Conservation (phyloP, 225 moss, liverwort and hornwort species). For the Polytrichum commune region DNA sequence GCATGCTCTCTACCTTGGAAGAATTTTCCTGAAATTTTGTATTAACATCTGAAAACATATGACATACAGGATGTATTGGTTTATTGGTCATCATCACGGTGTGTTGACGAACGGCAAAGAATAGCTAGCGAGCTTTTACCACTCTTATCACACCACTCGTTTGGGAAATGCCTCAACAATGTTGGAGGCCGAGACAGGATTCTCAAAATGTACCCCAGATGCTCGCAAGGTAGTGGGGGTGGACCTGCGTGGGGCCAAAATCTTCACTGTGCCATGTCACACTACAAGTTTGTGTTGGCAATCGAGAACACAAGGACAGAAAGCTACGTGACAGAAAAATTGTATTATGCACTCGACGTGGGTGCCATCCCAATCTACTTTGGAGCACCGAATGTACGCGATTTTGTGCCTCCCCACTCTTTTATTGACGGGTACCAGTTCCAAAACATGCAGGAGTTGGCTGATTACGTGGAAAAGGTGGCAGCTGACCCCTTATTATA, state of each 20-base stretch:
- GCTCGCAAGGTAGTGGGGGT: constrained; percentile 21
- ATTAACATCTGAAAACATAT: too few species aligned
- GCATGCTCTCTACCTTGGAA: too few species aligned
- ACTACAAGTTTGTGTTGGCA: constrained; percentile 75
- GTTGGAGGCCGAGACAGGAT: constrained; percentile 41
- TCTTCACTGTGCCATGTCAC: constrained; percentile 69
- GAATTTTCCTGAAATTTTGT: too few species aligned
- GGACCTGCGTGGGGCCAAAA: constrained; percentile 36
- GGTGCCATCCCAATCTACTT: constrained; percentile 76
- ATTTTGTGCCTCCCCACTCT: constrained; percentile 65
- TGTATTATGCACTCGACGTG: constrained; percentile 59
- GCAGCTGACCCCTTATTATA: constrained; percentile 49
- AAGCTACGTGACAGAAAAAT: constrained; percentile 75
- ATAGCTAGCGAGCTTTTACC: constrained; percentile 38
- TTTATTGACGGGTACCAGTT: constrained; percentile 53
- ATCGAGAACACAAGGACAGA: constrained; percentile 66
- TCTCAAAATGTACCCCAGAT: constrained; percentile 50
- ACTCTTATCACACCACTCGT: constrained; percentile 59
- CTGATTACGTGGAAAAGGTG: constrained; percentile 54
- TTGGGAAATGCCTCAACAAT: constrained; percentile 72
- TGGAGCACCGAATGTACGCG: constrained; percentile 68
- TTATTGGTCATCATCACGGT: constrained; percentile 77
- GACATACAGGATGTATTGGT: constrained; percentile 53
- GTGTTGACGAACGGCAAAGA: constrained; percentile 38
- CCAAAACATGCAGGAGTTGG: constrained; percentile 37